phyloP scores from a whole-genome alignment of 805 yeast genomes.

The Ogataea sp. region DNA sequence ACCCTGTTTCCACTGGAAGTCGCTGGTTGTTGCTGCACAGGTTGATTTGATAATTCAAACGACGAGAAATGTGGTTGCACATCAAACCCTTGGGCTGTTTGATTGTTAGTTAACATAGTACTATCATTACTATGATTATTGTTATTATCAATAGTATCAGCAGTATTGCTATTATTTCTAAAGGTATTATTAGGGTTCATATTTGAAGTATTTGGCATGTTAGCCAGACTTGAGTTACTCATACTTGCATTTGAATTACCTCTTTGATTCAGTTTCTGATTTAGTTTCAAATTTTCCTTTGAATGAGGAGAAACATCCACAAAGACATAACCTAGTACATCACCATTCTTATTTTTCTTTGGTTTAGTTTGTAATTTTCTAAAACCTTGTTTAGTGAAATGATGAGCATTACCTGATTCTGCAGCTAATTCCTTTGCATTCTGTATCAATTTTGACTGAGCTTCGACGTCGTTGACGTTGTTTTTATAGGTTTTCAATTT shows the following conservation, averaged over 20 bases:
- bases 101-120: no score
- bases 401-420: conserved; percentile 7
- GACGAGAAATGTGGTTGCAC: no score
- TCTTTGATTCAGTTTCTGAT: not conserved
- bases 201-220: no score
- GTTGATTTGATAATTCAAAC: no score
- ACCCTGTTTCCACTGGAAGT: conserved; percentile 5
- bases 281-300: not conserved
- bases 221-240: no score
- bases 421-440: conserved; percentile 11
- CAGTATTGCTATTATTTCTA: no score
- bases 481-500: conserved; percentile 20
- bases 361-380: conserved; percentile 22
- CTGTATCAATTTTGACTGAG: conserved; percentile 23
- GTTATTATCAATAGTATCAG: not conserved
- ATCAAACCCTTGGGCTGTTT: no score
- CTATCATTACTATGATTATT: not conserved
- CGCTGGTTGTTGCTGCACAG: not conserved
- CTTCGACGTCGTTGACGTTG: conserved; percentile 25
- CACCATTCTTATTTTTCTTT: conserved; percentile 22
- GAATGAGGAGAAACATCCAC: conserved; percentile 15
- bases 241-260: not conserved
- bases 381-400: conserved; percentile 19
- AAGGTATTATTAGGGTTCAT: no score
- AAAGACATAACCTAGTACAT: conserved; percentile 24